These are phyloP conservation scores for Saururus chinensis DNA, from an alignment of 164 flowering plant genomes.

Conservation along the genomic window DNA sequence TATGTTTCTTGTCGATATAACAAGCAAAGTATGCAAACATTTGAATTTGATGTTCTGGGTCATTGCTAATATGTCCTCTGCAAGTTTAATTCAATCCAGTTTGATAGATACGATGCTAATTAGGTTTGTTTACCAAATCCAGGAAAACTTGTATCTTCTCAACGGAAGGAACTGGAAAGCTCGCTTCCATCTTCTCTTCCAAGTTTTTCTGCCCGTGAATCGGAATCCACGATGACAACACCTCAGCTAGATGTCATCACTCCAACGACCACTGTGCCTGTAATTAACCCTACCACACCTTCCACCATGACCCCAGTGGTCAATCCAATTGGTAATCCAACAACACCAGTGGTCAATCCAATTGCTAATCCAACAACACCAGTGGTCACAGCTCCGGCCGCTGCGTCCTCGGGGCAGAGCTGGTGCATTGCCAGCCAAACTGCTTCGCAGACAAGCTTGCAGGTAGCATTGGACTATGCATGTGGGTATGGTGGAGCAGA, in stretches of 20 bases:
- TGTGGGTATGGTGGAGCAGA: conserved; percentile 83
- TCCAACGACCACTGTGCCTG: conserved; percentile 40
- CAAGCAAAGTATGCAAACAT: background rate
- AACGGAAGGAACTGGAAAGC: background rate
- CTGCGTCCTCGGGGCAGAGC: conserved; percentile 27
- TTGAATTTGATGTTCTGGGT: background rate
- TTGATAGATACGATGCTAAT: too few species aligned
- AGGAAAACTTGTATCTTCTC: conserved; percentile 3
- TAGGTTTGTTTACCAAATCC: background rate
- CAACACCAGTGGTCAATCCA: conserved; percentile 10
- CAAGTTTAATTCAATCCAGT: too few species aligned
- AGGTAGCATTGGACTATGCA: conserved; percentile 80
- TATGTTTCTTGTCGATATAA: background rate
- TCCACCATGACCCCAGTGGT: conserved; percentile 6
- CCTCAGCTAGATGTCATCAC: conserved; percentile 26
- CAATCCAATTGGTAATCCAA: conserved; percentile 18
- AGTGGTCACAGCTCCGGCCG: conserved; percentile 13
- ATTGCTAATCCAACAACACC: conserved; percentile 4
- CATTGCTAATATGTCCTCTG: too few species aligned
- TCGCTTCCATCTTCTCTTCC: conserved; percentile 7
- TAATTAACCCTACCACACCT: conserved; percentile 30
- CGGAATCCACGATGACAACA: conserved; percentile 12
- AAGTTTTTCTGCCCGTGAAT: conserved; percentile 1
- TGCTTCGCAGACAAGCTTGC: conserved; percentile 57
- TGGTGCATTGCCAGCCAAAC: conserved; percentile 74